Conservation (phyloP, 176 grass and related monocot genomes). For the Phyllostachys edulis region DNA sequence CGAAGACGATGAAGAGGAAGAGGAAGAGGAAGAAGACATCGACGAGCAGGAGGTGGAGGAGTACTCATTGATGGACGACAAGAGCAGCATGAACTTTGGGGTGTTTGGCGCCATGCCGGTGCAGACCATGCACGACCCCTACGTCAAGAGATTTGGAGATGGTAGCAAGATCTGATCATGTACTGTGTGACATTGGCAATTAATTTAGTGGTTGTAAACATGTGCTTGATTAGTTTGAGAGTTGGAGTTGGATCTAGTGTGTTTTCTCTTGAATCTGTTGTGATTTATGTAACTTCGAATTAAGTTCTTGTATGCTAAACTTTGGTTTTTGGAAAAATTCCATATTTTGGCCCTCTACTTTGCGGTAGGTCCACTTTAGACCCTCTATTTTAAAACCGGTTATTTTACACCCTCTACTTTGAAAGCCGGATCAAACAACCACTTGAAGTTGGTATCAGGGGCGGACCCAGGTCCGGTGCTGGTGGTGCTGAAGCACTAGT, state of each 20-base stretch:
- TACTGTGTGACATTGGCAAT: not conserved
- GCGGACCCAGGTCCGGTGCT: too few species aligned
- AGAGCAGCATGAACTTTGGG: conserved; percentile 56
- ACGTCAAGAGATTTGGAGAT: conserved; percentile 35
- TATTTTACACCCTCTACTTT: too few species aligned
- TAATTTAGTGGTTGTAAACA: not conserved
- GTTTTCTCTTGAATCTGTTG: not conserved
- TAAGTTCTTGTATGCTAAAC: not conserved
- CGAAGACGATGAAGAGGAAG: not conserved
- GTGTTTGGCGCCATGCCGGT: conserved; percentile 54
- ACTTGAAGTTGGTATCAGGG: too few species aligned
- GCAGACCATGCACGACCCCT: conserved; percentile 55
- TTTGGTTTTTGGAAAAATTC: not conserved
- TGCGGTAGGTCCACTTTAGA: too few species aligned
- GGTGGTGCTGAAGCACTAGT: too few species aligned
- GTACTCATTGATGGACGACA: conserved; percentile 45
- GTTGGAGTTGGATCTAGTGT: not conserved
- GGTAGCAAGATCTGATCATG: conserved; percentile 37
- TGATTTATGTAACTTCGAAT: not conserved
- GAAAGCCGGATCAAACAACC: too few species aligned
- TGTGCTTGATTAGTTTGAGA: not conserved
- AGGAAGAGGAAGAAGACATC: not conserved
- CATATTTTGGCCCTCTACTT: too few species aligned
- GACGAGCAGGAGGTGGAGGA: conserved; percentile 20
- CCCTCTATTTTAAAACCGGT: too few species aligned